These are phyloP conservation scores for Fusarium sp. DNA, from an alignment of 2,329 filamentous ascomycete species.

Conservation along the genomic window DNA sequence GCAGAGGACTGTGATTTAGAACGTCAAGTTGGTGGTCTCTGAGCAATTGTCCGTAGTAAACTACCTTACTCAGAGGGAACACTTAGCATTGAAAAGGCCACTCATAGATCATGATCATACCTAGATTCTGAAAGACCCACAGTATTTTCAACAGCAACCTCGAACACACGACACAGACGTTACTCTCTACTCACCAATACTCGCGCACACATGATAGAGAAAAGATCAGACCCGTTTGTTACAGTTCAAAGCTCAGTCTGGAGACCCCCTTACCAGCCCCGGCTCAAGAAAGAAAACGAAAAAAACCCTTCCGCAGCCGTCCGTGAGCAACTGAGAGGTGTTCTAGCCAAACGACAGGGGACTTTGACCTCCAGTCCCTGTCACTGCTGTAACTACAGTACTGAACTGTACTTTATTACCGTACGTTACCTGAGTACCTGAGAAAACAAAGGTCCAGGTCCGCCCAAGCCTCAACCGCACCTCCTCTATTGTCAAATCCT, in stretches of 20 bases:
- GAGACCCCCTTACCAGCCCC: conserved; percentile 14
- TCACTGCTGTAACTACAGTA: conserved; percentile 27
- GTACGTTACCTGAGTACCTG: conserved; percentile 11
- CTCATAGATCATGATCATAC: conserved; percentile 4
- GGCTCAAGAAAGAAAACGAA: neutral
- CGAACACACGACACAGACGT: conserved; percentile 11
- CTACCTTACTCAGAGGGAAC: conserved; percentile 12
- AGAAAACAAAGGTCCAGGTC: conserved; percentile 57
- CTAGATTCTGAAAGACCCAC: conserved; percentile 14
- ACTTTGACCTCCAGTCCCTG: conserved; percentile 36
- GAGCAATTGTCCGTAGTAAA: neutral
- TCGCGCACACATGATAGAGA: conserved; percentile 2
- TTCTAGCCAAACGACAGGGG: conserved; percentile 53
- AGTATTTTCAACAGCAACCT: conserved; percentile 6
- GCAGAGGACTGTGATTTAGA: conserved; percentile 6
- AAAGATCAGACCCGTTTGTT: neutral
- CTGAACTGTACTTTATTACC: conserved; percentile 2
- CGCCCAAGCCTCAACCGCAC: conserved; percentile 58
- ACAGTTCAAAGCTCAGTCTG: conserved; percentile 12
- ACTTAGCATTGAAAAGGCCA: conserved; percentile 9
- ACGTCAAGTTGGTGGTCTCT: neutral
- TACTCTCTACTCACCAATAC: conserved; percentile 9
- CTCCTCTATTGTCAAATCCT: conserved; percentile 51
- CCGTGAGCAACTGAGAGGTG: conserved; percentile 9
- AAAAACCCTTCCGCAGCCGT: conserved; percentile 31